Conservation (phyloP, 1,284 basidiomycete species). For the Papiliotrema fonsecae region DNA sequence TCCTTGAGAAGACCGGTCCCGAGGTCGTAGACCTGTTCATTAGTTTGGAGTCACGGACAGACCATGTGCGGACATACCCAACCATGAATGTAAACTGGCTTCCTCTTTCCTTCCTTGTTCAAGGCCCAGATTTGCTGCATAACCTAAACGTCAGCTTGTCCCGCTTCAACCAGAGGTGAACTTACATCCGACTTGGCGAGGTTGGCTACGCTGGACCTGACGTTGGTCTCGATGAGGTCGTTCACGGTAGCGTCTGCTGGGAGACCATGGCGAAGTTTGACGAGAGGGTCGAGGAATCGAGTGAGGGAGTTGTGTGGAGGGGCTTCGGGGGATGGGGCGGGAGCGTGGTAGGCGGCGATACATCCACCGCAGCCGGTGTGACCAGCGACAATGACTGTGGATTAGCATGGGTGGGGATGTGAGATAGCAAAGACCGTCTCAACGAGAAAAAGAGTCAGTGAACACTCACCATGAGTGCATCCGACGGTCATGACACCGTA, state of each 20-base stretch:
- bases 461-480: constrained; percentile 69
- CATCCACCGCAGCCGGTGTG: constrained; percentile 75
- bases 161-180: background rate
- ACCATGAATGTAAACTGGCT: constrained; percentile 65
- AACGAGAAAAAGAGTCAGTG: constrained; percentile 17
- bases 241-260: constrained; percentile 52
- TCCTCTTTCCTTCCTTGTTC: constrained; percentile 50
- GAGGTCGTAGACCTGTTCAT: constrained; percentile 62
- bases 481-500: constrained; percentile 76
- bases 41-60: background rate
- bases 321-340: constrained; percentile 27
- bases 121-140: constrained; percentile 67
- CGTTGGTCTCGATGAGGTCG: constrained; percentile 67
- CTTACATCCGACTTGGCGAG: constrained; percentile 55
- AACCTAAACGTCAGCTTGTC: constrained; percentile 41
- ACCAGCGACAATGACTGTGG: constrained; percentile 69
- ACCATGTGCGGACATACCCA: constrained; percentile 50
- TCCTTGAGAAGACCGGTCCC: constrained; percentile 65
- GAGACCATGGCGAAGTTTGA: constrained; percentile 56
- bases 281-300: constrained; percentile 70
- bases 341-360: constrained; percentile 56
- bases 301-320: constrained; percentile 54
- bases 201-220: constrained; percentile 68
- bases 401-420: constrained; percentile 3
- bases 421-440: background rate